Percentiles rank a stretch among this genome's conserved stretches.
Conservation (phyloP, 495 filamentous ascomycete species). For the Neurospora sp. region DNA sequence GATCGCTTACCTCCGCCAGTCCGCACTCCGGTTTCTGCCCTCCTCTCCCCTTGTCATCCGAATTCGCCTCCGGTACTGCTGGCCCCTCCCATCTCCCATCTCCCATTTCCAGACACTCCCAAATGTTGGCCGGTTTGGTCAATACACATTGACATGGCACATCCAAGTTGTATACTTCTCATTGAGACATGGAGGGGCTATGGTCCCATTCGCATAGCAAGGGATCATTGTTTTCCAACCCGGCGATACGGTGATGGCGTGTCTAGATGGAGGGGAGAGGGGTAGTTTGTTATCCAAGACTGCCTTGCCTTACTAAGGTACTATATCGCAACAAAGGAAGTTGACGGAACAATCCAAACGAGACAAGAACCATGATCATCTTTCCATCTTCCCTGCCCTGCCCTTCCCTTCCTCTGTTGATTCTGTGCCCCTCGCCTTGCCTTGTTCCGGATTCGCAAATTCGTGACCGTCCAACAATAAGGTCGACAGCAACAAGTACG, state of each 20-base stretch:
- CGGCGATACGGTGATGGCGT: background rate
- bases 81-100: background rate
- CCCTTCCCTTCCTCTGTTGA: background rate
- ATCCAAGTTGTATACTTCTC: too few relatives aligned
- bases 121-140: background rate
- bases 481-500: background rate
- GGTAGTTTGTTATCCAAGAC: too few relatives aligned
- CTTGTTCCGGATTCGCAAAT: background rate
- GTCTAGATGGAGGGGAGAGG: background rate
- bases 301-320: too few relatives aligned
- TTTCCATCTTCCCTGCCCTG: background rate
- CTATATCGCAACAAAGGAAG: background rate
- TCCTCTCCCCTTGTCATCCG: background rate
- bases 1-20: conserved; percentile 16
- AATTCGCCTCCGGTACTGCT: background rate
- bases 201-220: background rate
- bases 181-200: background rate
- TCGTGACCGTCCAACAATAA: background rate
- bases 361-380: background rate
- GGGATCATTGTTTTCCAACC: background rate
- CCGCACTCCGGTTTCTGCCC: background rate
- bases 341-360: background rate
- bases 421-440: background rate
- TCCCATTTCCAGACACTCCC: background rate
- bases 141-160: background rate